Percentiles rank a stretch among this genome's conserved stretches.
Evolutionary conservation across 768 basidiomycete genomes (phyloP).

Genomic region (Leccinum uliginosum): DNA sequence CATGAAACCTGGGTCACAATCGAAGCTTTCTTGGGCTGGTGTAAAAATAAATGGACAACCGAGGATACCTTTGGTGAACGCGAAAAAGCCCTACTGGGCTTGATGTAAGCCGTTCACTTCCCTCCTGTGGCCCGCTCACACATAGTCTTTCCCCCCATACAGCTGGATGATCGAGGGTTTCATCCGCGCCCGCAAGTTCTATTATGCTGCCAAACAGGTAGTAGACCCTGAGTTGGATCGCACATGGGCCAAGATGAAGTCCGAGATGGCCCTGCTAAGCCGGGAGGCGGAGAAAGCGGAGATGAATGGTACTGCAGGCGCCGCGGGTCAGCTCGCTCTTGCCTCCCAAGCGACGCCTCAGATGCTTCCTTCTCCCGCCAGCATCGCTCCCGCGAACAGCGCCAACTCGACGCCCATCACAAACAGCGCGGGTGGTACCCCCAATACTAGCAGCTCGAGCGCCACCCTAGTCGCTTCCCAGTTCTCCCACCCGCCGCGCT

Average conservation of each 20-base stretch:
- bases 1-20: constrained; percentile 65
- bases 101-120: constrained; percentile 58
- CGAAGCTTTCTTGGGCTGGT: constrained; percentile 66
- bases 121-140: constrained; percentile 21
- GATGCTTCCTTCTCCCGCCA: constrained; percentile 78
- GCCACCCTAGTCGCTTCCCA: constrained; percentile 23
- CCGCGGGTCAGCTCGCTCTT: constrained; percentile 24
- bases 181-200: constrained; percentile 53
- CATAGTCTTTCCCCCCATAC: constrained; percentile 23
- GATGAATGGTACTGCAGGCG: constrained; percentile 26
- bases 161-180: constrained; percentile 80
- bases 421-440: constrained; percentile 50
- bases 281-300: constrained; percentile 35
- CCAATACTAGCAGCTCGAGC: constrained; percentile 35
- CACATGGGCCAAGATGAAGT: constrained; percentile 32
- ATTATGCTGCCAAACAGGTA: constrained; percentile 33
- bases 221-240: constrained; percentile 33
- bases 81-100: constrained; percentile 63
- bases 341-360: constrained; percentile 48
- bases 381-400: constrained; percentile 61
- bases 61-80: constrained; percentile 42
- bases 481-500: constrained; percentile 25
- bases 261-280: constrained; percentile 29
- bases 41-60: constrained; percentile 61
- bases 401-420: constrained; percentile 75